Evolutionary conservation across 2,329 filamentous ascomycete species (phyloP), one percentile per base, ranked within the genome.

Genomic region (Ascosphaera apis): DNA sequence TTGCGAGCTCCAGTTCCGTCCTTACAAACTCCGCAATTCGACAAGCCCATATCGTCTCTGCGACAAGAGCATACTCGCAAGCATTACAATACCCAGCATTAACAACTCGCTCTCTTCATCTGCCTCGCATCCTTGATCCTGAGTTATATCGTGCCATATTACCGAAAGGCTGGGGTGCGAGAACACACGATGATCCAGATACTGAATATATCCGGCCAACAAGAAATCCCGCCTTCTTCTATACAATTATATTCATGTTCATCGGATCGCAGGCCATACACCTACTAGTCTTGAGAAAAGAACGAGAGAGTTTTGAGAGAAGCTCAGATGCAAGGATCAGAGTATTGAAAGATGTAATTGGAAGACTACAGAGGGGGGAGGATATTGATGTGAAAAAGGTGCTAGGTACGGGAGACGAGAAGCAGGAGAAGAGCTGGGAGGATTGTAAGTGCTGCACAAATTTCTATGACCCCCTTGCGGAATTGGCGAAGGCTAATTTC

Each of bases 261-360:
- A 86, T 95, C 43, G 91, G 91, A 3, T 92, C 82, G 41, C 91
- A 93, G 65, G 80, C 86, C 11, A 93, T 98, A 46, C 80, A 93
- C 48, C 79, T 88, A 65, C 76, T 98, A 48, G 66, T 73, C 25
- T 53, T 95, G 47, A 76, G 75, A 47, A 79, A 78, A 45, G 75
- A 84, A 35, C 77, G 74, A 48, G 63, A 66, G 21, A 70, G 73
- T 7, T 84, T 78, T 46, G 70, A 65, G 48, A 71, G 84, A 35
- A 72, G 73, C 44, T 75, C 83, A 3, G 79, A 92, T 45, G 72
- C 79, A 4, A 76, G 79, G 50, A 78, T 98, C 42, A 67, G 65
- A 2, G 50, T 82, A 19, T 55, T 98, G 40, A 69, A 69, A 28
- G 86, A 92, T 36, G 57, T 61, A 2, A 60, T 63, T 43, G 57